These are phyloP conservation scores for Klebsormidium nitens DNA, from an alignment of 139 green algal species.

Conservation along the genomic window DNA sequence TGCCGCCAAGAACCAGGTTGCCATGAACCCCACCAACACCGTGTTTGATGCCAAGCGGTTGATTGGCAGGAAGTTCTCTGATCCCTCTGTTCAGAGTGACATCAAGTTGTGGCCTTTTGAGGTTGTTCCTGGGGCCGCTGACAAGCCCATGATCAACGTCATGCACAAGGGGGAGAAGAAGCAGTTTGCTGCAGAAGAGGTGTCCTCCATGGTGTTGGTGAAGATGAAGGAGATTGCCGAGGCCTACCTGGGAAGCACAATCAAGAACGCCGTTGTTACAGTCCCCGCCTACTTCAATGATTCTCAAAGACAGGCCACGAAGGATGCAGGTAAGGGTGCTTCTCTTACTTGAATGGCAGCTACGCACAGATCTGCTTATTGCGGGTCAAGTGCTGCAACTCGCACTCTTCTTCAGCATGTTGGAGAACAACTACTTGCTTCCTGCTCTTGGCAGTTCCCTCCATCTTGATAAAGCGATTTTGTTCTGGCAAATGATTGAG, in stretches of 20 bases:
- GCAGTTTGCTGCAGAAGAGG: slow-evolving; percentile 87
- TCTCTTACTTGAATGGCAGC: too few relatives aligned
- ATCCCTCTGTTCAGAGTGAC: slow-evolving; percentile 80
- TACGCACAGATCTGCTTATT: too few relatives aligned
- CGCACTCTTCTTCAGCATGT: too few relatives aligned
- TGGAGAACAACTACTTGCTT: too few relatives aligned
- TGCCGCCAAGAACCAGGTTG: slow-evolving; percentile 91
- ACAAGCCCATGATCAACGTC: slow-evolving; percentile 89
- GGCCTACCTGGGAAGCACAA: slow-evolving; percentile 60
- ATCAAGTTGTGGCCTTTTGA: slow-evolving; percentile 86
- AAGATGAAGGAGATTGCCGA: slow-evolving; percentile 97
- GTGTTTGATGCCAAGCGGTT: slow-evolving; percentile 98
- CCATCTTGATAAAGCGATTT: too few relatives aligned
- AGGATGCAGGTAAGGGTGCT: slow-evolving; percentile 76
- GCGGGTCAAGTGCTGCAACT: too few relatives aligned
- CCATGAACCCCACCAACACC: slow-evolving; percentile 89
- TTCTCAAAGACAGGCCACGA: slow-evolving; percentile 92
- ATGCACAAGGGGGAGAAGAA: slow-evolving; percentile 89
- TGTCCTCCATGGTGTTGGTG: slow-evolving; percentile 91
- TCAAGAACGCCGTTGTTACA: slow-evolving; percentile 93
- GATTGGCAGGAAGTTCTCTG: slow-evolving; percentile 83
- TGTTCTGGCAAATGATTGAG: too few relatives aligned
- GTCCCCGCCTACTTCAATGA: slow-evolving; percentile 99
- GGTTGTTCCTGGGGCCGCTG: slow-evolving; percentile 56
- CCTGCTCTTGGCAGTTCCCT: too few relatives aligned